These are phyloP conservation scores for Cynanchum wilfordii DNA, from an alignment of 257 asterid species.

Conservation along the genomic window DNA sequence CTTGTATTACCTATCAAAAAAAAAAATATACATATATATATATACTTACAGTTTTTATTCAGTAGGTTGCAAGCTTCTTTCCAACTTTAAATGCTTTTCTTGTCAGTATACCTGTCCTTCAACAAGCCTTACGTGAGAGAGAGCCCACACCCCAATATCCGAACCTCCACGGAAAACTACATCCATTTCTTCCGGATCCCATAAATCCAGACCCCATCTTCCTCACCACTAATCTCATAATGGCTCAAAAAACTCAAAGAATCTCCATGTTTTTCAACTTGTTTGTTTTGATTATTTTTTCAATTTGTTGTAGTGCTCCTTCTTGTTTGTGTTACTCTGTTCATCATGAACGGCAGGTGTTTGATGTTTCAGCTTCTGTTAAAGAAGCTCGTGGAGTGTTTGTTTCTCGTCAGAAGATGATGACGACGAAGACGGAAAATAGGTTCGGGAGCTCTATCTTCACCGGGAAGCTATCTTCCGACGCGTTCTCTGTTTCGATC, in stretches of 20 bases:
- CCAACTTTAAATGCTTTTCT: conserved; percentile 15
- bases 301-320: neutral
- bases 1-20: too few relatives aligned
- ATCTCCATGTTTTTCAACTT: neutral
- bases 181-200: neutral
- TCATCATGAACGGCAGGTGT: conserved; percentile 5
- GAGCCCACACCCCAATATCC: neutral
- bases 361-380: conserved; percentile 22
- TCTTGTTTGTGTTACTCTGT: neutral
- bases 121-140: conserved; percentile 7
- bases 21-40: neutral
- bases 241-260: neutral
- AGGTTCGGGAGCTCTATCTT: neutral
- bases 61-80: conserved; percentile 3
- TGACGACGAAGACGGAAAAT: neutral
- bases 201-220: conserved; percentile 7
- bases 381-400: conserved; percentile 18
- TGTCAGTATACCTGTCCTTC: neutral
- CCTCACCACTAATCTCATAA: neutral
- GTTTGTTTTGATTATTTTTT: neutral
- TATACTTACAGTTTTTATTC: neutral
- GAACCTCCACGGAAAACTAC: neutral
- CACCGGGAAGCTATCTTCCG: conserved; percentile 7
- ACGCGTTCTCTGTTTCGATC: conserved; percentile 32
- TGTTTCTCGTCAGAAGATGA: neutral